phyloP scores from a whole-genome alignment of 768 basidiomycete species.

The Calocera cornea region DNA sequence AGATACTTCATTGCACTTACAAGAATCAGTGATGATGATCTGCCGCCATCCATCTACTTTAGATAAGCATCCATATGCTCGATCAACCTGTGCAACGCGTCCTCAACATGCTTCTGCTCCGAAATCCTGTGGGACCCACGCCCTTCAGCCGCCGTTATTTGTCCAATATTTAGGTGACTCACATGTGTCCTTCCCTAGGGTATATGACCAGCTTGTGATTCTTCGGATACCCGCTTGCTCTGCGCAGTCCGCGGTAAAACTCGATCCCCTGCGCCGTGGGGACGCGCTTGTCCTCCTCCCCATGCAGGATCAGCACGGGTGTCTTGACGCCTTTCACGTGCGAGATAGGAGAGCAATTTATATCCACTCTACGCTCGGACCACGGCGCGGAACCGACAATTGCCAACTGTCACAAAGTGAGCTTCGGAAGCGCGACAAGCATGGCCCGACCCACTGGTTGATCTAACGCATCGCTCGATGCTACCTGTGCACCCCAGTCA shows the following conservation, averaged over 20 bases:
- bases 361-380: neutral
- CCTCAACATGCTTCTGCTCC: neutral
- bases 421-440: neutral
- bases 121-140: neutral
- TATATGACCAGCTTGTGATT: conserved; percentile 10
- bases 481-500: conserved; percentile 12
- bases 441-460: conserved; percentile 5
- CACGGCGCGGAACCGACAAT: conserved; percentile 9
- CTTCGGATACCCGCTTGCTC: conserved; percentile 9
- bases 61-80: neutral
- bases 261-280: conserved; percentile 10
- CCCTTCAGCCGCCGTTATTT: neutral
- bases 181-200: conserved; percentile 10
- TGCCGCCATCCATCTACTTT: neutral
- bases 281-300: conserved; percentile 11
- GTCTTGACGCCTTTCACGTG: conserved; percentile 12
- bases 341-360: conserved; percentile 7
- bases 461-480: conserved; percentile 8
- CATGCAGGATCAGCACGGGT: conserved; percentile 13
- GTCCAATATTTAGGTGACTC: neutral
- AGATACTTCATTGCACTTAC: too few species aligned
- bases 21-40: too few species aligned
- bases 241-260: conserved; percentile 10
- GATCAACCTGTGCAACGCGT: neutral
- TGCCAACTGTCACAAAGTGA: neutral